Evolutionary conservation across 2,329 filamentous ascomycete species (phyloP), one percentile per base, ranked within the genome.

Genomic region (Hymenoscyphus scutula): DNA sequence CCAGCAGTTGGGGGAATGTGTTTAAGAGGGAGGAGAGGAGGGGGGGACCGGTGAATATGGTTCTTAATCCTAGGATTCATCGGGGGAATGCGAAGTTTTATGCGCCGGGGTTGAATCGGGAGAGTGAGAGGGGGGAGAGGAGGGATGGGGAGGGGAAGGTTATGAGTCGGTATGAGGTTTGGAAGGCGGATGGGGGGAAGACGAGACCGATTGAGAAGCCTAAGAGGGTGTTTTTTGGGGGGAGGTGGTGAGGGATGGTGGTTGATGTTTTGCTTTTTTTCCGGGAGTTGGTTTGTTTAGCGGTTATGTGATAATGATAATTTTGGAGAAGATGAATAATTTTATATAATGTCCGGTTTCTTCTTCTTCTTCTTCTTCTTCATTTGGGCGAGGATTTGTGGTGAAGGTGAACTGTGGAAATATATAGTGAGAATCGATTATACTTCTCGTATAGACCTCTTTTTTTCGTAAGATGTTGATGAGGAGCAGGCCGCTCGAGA

Each of bases 1-100:
- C 38, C 1, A 6, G n/a, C 1, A 45, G 5, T 45, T 51, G 45
- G 45, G 19, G 19, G 15, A 11, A 5, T 11, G 4, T 48, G 4
- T 48, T 51, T 5, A 51, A 10, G 19, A 51, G 19, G 45, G 45
- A 51, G 7, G 45, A 51, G 45, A 51, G 25, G 45, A 51, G 45
- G 45, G 45, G 19, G 8, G n/a, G 19, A 2, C n/a, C n/a, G 8
- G 4, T 48, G 19, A 48, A 48, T 48, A 23, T 48, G n/a, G n/a
- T 48, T 2, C 19, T 23, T 5, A 25, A 23, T 8, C n/a, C 45
- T 1, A 10, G 23, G 17, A 45, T 23, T n/a, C 19, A 17, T 17
- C 15, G n/a, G 38, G n/a, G 54, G 23, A 61, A 61, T 61, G 59
- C 59, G 38, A 61, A 53, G 27, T 61, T 61, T 34, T 61, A 57